Conservation (phyloP, 2,329 filamentous ascomycete genomes). For the Delphinella strobiligena region DNA sequence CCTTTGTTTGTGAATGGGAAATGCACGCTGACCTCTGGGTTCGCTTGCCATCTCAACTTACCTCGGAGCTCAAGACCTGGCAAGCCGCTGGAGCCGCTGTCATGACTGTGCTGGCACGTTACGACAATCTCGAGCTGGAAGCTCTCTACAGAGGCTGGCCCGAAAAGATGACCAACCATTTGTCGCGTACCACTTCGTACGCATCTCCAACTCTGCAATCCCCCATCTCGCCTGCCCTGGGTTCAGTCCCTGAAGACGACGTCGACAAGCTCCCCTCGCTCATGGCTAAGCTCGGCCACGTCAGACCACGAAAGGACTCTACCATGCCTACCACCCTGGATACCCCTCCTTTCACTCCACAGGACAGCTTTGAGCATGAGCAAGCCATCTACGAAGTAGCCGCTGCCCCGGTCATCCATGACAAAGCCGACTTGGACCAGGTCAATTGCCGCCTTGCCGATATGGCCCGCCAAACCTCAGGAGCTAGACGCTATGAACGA, state of each 20-base stretch:
- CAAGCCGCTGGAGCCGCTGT: slow-evolving; percentile 34
- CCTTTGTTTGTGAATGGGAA: slow-evolving; percentile 26
- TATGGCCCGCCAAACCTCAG: slow-evolving; percentile 1
- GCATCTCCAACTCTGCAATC: background rate
- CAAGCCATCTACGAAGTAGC: slow-evolving; percentile 10
- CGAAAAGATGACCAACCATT: slow-evolving; percentile 9
- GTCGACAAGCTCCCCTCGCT: background rate
- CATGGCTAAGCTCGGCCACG: background rate
- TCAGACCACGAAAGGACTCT: background rate
- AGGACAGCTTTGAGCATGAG: slow-evolving; percentile 13
- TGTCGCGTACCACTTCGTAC: slow-evolving; percentile 5
- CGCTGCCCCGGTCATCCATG: slow-evolving; percentile 3
- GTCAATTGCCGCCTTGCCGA: slow-evolving; percentile 12
- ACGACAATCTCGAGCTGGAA: slow-evolving; percentile 20
- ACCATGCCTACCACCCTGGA: slow-evolving; percentile 11
- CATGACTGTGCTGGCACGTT: slow-evolving; percentile 26
- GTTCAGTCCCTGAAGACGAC: background rate
- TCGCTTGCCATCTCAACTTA: slow-evolving; percentile 24
- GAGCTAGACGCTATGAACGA: background rate
- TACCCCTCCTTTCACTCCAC: slow-evolving; percentile 20
- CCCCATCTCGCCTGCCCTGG: background rate
- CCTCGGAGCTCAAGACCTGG: slow-evolving; percentile 23
- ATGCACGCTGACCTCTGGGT: slow-evolving; percentile 25
- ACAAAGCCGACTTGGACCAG: slow-evolving; percentile 10
- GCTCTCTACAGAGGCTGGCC: slow-evolving; percentile 21